Evolutionary conservation across 2,329 filamentous ascomycete genomes (phyloP), one percentile per base, ranked within the genome.

Genomic region (Ophiocordyceps camponoti-saundersi): DNA sequence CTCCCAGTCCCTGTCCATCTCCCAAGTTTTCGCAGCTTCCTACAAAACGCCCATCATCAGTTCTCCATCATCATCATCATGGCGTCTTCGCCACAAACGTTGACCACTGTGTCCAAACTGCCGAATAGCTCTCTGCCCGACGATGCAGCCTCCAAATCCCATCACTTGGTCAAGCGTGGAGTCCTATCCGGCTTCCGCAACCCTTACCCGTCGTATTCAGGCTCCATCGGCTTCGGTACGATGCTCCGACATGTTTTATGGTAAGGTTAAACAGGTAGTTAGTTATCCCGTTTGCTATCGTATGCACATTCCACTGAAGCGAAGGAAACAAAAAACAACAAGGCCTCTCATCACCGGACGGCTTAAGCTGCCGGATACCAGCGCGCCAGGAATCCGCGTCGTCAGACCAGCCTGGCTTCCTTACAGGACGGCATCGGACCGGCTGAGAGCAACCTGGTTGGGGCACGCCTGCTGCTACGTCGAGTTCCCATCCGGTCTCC

Each of bases 401-500:
- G 73, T 71, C 48, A 75, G 73, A 50, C 85, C 87, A 0, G 57
- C 69, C 5, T 90, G 90, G 61, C 70, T 85, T 11, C 63, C 76
- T 1, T 67, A 67, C 15, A 76, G 85, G 47, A 63, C 71, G 5
- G 75, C 73, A 13, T 65, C 65, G 13, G 56, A 63, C 18, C 70
- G 74, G 40, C 72, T 96, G 22, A 79, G 88, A 47, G 85, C 89
- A 32, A 96, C 90, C 40, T 95, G 90, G 90, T 78, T 96, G 2
- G 90, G 90, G 34, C 90, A 96, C 62, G 89, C 90, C 3, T 95
- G 88, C 67, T 95, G 88, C 67, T 89, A 86, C 57, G 78, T 94
- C 54, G 90, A 95, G 62, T 95, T 89, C 56, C 87, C 88, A 2
- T 74, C 76, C 15, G 90, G 90, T 1, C 70, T 96, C 46, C 80